Evolutionary conservation across 371 early-diverging fungal genomes (phyloP).

Genomic region (Circinella umbellata): DNA sequence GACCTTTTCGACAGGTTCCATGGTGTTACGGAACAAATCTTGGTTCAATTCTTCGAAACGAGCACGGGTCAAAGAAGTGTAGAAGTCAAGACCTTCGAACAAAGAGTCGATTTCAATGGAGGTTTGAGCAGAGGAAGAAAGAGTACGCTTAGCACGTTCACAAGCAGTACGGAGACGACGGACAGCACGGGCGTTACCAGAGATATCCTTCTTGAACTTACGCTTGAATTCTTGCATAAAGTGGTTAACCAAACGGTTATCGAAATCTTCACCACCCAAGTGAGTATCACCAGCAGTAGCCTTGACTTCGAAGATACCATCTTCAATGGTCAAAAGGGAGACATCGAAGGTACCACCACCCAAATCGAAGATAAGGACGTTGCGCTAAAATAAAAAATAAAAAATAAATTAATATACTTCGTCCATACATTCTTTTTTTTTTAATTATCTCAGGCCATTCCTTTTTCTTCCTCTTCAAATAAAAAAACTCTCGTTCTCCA

Average conservation of each 20-base stretch:
- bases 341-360: conserved; percentile 99
- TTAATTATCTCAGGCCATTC: background rate
- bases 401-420: too few relatives aligned
- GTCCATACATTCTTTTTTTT: background rate
- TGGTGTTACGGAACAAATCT: conserved; percentile 92
- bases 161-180: conserved; percentile 96
- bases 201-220: conserved; percentile 89
- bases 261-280: conserved; percentile 99
- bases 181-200: conserved; percentile 87
- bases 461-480: background rate
- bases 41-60: conserved; percentile 97
- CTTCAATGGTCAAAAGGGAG: conserved; percentile 93
- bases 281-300: conserved; percentile 98
- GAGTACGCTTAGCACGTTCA: conserved; percentile 96
- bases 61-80: conserved; percentile 95
- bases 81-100: conserved; percentile 91
- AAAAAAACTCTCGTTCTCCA: background rate
- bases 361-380: conserved; percentile 95
- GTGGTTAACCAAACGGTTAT: conserved; percentile 92
- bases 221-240: conserved; percentile 92
- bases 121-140: conserved; percentile 89
- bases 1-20: conserved; percentile 96
- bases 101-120: conserved; percentile 95
- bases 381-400: conserved; percentile 40
- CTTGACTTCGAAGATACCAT: conserved; percentile 94